phyloP scores from a whole-genome alignment of 306 rosid genomes.

The Pyrus betulifolia region DNA sequence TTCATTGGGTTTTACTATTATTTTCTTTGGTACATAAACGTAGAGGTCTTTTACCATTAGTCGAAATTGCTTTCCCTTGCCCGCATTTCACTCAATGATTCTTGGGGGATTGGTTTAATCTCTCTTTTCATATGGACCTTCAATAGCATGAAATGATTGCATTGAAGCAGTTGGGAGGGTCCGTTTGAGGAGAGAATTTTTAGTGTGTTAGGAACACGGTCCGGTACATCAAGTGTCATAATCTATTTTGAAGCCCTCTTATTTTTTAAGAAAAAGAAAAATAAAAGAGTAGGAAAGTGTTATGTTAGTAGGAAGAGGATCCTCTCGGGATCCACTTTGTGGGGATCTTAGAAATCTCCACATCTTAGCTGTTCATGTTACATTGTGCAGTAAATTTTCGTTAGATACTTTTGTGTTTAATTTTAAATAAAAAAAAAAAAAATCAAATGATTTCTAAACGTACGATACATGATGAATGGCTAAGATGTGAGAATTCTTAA shows the following conservation, averaged over 20 bases:
- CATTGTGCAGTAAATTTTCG: fast-evolving
- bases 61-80: background rate
- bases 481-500: no score
- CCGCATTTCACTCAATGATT: background rate
- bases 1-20: background rate
- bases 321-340: no score
- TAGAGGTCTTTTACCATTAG: background rate
- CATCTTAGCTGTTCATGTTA: no score
- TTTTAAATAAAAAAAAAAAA: no score
- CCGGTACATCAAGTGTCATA: no score
- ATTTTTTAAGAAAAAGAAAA: no score
- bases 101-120: background rate
- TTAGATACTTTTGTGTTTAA: no score
- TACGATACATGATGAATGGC: fast-evolving
- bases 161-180: background rate
- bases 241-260: background rate
- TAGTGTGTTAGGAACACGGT: no score
- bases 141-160: background rate
- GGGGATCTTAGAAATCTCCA: fast-evolving
- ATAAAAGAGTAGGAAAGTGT: background rate
- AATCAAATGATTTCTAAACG: fast-evolving
- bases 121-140: background rate
- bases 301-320: background rate
- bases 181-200: no score
- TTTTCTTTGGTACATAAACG: background rate